Evolutionary conservation across 2,329 filamentous ascomycete species (phyloP), one percentile per base, ranked within the genome.

Genomic region (Neocatenulostroma microsporum): DNA sequence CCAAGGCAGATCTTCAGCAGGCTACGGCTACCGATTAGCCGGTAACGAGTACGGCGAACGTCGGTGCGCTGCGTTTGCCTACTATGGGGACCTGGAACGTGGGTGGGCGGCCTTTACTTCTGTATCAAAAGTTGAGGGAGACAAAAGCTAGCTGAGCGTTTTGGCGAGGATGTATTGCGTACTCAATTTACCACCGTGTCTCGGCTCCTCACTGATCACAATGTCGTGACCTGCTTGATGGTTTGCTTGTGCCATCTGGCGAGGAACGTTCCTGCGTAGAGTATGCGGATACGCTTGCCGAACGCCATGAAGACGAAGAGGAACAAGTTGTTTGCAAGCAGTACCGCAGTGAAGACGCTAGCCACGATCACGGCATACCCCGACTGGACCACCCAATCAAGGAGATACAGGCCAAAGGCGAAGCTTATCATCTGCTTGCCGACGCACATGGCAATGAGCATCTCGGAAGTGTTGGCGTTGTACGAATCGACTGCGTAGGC

Each of bases 401-500:
- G 49, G 28, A 62, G 42, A 31, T 59, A 58, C 17, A 60, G 48
- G 6, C 56, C 51, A 34, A 47, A 48, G 5, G 39, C 60, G 27
- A 62, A 62, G 20, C 41, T 50, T 25, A 61, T 61, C 9, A 56
- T 50, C 34, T 60, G 57, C 37, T 61, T 62, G 21, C 58, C 57
- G 20, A 53, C 21, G 19, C 57, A 51, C 57, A 62, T 61, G 7
- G 58, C 58, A 32, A 62, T 78, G 9, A 78, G 64, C 74, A 78
- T 77, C 57, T 78, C 74, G 17, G 68, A 70, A n/a, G 73, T 71
- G 45, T 77, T 74, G 21, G 68, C 62, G 14, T 68, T 70, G 54
- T 78, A 75, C 35, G 66, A 70, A 50, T 78, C 74, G 24, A 78
- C 69, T 1, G 74, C 73, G 47, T 79, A 78, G 2, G 74, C 74